Base-by-base conservation (phyloP, 192 early-diverging fungal species). In the Backusella liffmaniae region DNA sequence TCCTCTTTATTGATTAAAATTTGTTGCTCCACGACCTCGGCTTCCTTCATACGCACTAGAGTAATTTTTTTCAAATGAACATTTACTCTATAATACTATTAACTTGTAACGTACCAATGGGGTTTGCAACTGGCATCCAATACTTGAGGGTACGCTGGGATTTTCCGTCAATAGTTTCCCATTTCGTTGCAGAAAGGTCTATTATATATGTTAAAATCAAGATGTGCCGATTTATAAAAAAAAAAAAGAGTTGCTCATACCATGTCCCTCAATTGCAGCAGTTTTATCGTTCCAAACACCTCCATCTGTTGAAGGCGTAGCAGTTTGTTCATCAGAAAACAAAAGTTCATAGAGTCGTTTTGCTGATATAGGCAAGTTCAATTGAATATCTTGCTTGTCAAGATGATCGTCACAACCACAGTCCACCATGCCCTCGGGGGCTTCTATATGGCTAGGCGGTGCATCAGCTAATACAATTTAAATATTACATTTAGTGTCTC, bases 401-500 rank as follows among this genome's bases (percentile, higher is more conserved):
- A 89, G 74, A 84, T 94, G 92, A 41, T 93, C 92, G 30, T 84
- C 75, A 77, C 92, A 94, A 12, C 82, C 84, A 67, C 92, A 94
- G 9, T 72, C 41, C 0, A 89, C 83, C 23, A 88, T 86, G 1
- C 67, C 81, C 0, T 80, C 62, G 0, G 92, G 92, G 4, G 35
- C 51, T 8, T 84, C 74, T 9, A 89, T 69, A 10, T 68, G 66
- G 5, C 78, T 49, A 9, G 92, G 91, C 23, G 89, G 77, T 0
- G 66, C 87, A 77, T 82, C 86, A 32, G 69, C 49, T 69, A 69
- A n/a, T 32, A 32, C 2, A 32, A 32, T 32, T 32, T 32, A 32
- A 32, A 32, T 32, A 32, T 32, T 32, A 32, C 2, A 32, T 32
- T 32, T 32, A 32, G 32, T 32, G 32, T 32, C 46, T n/a, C 18